Evolutionary conservation across 1,284 basidiomycete species (phyloP).

Genomic region (Agaricales sp.): DNA sequence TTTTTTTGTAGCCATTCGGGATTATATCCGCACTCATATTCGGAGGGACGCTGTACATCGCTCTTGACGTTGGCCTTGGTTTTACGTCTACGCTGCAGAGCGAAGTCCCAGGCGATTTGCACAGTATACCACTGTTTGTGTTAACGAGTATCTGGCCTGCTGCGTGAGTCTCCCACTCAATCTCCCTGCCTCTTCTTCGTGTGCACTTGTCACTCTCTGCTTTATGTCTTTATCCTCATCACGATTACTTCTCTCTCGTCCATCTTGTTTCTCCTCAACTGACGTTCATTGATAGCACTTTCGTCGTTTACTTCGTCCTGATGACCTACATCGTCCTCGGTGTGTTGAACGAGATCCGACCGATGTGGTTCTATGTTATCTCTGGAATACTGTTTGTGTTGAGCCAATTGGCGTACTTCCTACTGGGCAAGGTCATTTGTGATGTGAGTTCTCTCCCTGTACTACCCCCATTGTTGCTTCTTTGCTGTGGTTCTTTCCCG

Average conservation of each 20-base stretch:
- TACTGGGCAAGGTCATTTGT: slow-evolving; percentile 70
- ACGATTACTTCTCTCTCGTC: slow-evolving; percentile 3
- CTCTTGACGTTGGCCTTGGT: slow-evolving; percentile 63
- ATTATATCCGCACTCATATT: slow-evolving; percentile 56
- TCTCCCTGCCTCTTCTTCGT: not conserved
- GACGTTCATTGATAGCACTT: too few relatives aligned
- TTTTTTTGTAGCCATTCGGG: slow-evolving; percentile 42
- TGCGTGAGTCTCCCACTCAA: slow-evolving; percentile 28
- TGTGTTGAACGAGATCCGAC: slow-evolving; percentile 61
- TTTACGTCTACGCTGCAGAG: slow-evolving; percentile 29
- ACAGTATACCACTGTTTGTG: slow-evolving; percentile 65
- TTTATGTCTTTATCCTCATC: slow-evolving; percentile 2
- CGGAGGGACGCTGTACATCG: slow-evolving; percentile 63
- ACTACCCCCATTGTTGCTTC: not conserved
- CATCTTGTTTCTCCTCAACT: slow-evolving; percentile 5
- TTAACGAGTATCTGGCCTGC: slow-evolving; percentile 81
- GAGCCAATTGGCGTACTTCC: slow-evolving; percentile 69
- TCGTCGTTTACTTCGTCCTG: slow-evolving; percentile 52
- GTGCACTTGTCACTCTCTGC: too few relatives aligned
- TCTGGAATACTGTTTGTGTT: slow-evolving; percentile 62
- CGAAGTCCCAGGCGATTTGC: slow-evolving; percentile 40
- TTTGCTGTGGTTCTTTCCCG: slow-evolving; percentile 7
- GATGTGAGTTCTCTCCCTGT: slow-evolving; percentile 35
- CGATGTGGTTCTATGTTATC: slow-evolving; percentile 61
- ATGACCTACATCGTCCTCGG: slow-evolving; percentile 72